Evolutionary conservation across 805 yeast species (phyloP).

Genomic region (Metschnikowia gelsemii): DNA sequence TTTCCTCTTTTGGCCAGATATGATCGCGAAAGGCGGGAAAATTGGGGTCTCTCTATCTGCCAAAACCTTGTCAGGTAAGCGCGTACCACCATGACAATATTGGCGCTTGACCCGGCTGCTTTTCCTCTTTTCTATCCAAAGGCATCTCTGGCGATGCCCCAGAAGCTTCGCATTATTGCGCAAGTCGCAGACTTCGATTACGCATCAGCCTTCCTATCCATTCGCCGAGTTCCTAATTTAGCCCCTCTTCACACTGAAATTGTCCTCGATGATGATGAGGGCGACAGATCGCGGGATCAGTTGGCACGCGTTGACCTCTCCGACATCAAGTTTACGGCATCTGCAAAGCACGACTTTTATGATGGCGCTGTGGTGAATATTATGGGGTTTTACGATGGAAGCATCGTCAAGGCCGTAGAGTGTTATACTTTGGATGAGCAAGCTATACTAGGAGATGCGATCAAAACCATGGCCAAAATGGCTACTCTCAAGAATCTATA

Average conservation of each 20-base stretch:
- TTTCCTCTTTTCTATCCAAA: conserved; percentile 23
- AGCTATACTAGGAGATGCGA: conserved; percentile 14
- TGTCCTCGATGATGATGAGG: conserved; percentile 13
- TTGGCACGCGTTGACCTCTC: conserved; percentile 10
- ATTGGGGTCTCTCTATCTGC: too few relatives aligned
- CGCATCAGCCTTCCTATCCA: conserved; percentile 13
- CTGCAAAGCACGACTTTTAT: background rate
- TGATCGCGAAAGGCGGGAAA: too few relatives aligned
- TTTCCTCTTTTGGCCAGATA: too few relatives aligned
- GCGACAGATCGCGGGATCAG: background rate
- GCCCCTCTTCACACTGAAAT: conserved; percentile 17
- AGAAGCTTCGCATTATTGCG: conserved; percentile 28
- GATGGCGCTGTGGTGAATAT: conserved; percentile 31
- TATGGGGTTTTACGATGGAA: conserved; percentile 35
- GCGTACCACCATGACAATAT: conserved; percentile 32
- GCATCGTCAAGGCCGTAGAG: conserved; percentile 22
- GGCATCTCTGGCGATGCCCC: conserved; percentile 24
- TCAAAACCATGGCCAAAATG: conserved; percentile 20
- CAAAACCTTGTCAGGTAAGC: background rate
- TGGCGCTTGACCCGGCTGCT: conserved; percentile 29
- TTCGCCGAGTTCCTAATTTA: conserved; percentile 22
- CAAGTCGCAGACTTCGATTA: conserved; percentile 28
- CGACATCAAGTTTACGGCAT: background rate
- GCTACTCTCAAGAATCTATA: conserved; percentile 15
- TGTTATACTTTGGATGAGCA: conserved; percentile 23